A percentile compares a stretch with the other conserved stretches of the same genome.
Evolutionary conservation across 345 rosid genomes (phyloP).

Genomic region (Carallia brachiata): DNA sequence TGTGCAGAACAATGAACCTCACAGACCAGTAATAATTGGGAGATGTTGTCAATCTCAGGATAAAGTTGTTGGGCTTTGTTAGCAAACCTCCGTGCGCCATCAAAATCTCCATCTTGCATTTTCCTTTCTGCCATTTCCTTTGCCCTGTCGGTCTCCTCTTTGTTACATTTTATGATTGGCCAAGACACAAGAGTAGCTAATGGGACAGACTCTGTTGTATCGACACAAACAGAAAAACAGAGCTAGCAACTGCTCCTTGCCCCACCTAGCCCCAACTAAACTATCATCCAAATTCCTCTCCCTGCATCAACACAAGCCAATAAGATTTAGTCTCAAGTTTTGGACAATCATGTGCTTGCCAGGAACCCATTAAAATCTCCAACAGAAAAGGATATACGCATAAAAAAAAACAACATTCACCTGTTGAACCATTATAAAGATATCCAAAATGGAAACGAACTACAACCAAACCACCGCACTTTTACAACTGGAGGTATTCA

Average conservation of each 20-base stretch:
- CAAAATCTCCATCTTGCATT: conserved; percentile 55
- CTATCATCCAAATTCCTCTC: conserved; percentile 20
- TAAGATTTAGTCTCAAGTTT: conserved; percentile 2
- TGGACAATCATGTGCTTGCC: not conserved
- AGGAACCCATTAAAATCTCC: not conserved
- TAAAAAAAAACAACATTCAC: conserved; percentile 15
- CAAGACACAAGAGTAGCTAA: not conserved
- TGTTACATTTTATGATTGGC: conserved; percentile 68
- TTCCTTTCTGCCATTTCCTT: conserved; percentile 57
- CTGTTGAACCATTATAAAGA: not conserved
- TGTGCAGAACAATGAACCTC: conserved; percentile 70
- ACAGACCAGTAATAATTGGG: conserved; percentile 65
- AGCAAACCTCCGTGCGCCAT: conserved; percentile 52
- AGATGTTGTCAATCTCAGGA: conserved; percentile 59
- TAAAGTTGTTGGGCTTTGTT: conserved; percentile 64
- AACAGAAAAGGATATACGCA: not conserved
- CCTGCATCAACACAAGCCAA: conserved; percentile 13
- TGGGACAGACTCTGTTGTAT: not conserved
- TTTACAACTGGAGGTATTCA: not conserved
- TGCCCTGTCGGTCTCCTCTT: conserved; percentile 80
- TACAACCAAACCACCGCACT: not conserved
- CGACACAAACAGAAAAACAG: not conserved
- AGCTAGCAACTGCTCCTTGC: not conserved
- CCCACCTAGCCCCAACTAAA: not conserved
- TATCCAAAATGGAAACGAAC: not conserved